A percentile compares a stretch with the other conserved stretches of the same genome.
phyloP scores from a whole-genome alignment of 768 basidiomycete genomes.

The Leccinum subgranulosum region DNA sequence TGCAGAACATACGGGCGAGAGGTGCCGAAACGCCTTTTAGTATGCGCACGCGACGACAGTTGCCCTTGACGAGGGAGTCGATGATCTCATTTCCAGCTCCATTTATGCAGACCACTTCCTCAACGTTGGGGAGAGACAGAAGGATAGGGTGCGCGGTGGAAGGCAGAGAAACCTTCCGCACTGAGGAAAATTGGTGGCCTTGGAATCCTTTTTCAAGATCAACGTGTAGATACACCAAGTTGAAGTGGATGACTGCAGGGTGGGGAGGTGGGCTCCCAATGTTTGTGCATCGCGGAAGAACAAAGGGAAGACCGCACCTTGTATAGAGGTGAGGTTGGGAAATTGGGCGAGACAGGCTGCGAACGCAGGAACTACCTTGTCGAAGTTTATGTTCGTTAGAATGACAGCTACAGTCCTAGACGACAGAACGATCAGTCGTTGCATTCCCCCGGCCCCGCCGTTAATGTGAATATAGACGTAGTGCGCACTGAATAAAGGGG shows the following conservation, averaged over 20 bases:
- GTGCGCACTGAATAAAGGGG: constrained; percentile 5
- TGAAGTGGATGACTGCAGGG: not conserved
- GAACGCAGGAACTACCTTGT: constrained; percentile 6
- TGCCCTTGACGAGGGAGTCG: constrained; percentile 5
- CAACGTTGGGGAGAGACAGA: constrained; percentile 8
- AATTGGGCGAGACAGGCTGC: constrained; percentile 1
- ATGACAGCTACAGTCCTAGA: constrained; percentile 2
- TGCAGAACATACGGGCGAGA: constrained; percentile 1
- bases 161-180: constrained; percentile 7
- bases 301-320: constrained; percentile 1
- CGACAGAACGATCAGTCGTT: not conserved
- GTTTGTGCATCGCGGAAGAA: not conserved
- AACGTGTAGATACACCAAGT: not conserved
- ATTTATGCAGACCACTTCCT: constrained; percentile 8
- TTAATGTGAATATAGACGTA: not conserved
- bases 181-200: constrained; percentile 7
- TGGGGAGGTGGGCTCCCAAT: not conserved
- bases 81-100: constrained; percentile 7
- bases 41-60: constrained; percentile 1
- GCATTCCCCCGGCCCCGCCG: too few relatives aligned
- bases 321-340: constrained; percentile 9
- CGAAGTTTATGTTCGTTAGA: not conserved
- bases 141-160: constrained; percentile 7
- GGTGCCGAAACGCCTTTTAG: constrained; percentile 5
- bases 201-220: constrained; percentile 10